Conservation (phyloP, 192 early-diverging fungal genomes). For the Chytriomyces hyalinus region DNA sequence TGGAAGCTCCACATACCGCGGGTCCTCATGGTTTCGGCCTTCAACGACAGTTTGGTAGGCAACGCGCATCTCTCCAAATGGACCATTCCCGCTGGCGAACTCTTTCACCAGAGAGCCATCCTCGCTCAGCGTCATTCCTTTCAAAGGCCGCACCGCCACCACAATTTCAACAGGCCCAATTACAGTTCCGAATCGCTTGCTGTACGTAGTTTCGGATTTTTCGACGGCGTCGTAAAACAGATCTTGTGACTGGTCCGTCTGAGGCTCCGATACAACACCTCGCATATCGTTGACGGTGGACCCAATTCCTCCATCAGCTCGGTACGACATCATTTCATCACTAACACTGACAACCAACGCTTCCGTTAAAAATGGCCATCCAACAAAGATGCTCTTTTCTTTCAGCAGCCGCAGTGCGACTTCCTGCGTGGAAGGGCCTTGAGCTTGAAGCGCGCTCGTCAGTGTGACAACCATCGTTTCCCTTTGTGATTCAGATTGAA, state of each 20-base stretch:
- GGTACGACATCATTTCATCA: constrained; percentile 70
- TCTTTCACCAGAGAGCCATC: constrained; percentile 80
- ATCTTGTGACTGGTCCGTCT: constrained; percentile 49
- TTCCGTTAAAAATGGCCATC: constrained; percentile 91
- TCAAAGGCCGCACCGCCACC: not conserved
- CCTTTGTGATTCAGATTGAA: constrained; percentile 79
- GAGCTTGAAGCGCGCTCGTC: constrained; percentile 56
- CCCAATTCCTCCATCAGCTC: constrained; percentile 42
- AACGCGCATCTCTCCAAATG: constrained; percentile 38
- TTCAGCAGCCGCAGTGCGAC: constrained; percentile 64
- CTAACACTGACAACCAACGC: constrained; percentile 74
- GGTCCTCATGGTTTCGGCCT: constrained; percentile 64
- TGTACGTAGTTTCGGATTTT: constrained; percentile 65
- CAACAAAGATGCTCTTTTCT: constrained; percentile 64
- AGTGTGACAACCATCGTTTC: constrained; percentile 75
- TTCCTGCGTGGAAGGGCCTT: constrained; percentile 52
- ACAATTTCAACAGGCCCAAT: constrained; percentile 68
- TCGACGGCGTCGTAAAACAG: constrained; percentile 66
- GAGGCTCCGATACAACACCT: constrained; percentile 46
- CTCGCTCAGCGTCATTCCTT: constrained; percentile 59
- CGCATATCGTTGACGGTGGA: constrained; percentile 4
- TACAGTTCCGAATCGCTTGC: constrained; percentile 72
- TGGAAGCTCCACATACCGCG: constrained; percentile 74
- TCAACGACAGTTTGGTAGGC: constrained; percentile 70
- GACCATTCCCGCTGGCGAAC: constrained; percentile 46